Base-by-base conservation (phyloP, 2,329 filamentous ascomycete genomes). In the Fusarium nelsonii region DNA sequence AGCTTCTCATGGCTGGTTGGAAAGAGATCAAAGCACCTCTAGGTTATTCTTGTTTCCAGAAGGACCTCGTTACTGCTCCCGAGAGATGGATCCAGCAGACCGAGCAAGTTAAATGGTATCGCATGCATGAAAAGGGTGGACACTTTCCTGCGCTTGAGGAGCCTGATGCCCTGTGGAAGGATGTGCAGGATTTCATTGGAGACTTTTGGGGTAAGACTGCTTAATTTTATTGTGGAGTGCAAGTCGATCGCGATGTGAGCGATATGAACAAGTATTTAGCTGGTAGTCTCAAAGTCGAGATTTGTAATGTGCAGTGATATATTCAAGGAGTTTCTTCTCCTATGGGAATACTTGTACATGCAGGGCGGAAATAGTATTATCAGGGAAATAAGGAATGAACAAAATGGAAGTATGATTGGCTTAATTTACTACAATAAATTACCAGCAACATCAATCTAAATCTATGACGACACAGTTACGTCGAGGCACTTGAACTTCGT, bases 71-170 rank as follows among this genome's bases (percentile, higher is more conserved):
- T 0, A 62, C 41, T 1, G 44, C 62, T 0, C 63, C 63, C 1
- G 49, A 66, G 23, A 66, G 41, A 4, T 66, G 63, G 62, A 62
- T 66, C 3, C n/a, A 28, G 6, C 23, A 50, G 15, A 51, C 63
- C 2, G 26, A 56, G n/a, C 62, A 66, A 18, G 32, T 66, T 1
- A 66, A 54, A 10, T 66, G 63, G 63, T 51, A 66, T 23, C 57
- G 44, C 8, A 62, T 66, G 43, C 62, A 66, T 16, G 63, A 28
- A 1, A 46, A 45, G n/a, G 68, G 68, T 6, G 68, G 68, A 2
- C 68, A 70, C 28, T 70, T 70, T 52, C 55, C 63, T 50, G 68
- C 63, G 8, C 63, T 70, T 15, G 68, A 70, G 23, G 44, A 58
- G 26, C 67, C 68, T 1, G 53, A 70, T 12, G 8, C 41, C 2